Evolutionary conservation across 257 asterid genomes (phyloP).

Genomic region (Solanum tarapatanum): DNA sequence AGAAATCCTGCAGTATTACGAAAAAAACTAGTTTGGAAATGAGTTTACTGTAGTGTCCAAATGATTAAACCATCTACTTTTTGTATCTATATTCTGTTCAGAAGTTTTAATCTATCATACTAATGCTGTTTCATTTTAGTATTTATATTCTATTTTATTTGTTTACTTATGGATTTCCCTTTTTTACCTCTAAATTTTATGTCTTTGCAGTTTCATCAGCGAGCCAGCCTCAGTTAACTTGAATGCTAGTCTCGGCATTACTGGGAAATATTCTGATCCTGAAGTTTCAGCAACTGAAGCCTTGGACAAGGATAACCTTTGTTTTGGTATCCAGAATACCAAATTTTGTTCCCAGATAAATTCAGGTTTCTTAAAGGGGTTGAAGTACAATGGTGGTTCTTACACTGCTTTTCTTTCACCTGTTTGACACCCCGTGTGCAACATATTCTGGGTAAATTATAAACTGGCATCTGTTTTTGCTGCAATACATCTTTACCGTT

Average conservation of each 20-base stretch:
- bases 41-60: not conserved
- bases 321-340: constrained; percentile 46
- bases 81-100: not conserved
- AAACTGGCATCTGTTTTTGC: not conserved
- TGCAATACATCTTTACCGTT: not conserved
- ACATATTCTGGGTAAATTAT: not conserved
- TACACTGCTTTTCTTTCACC: constrained; percentile 53
- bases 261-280: constrained; percentile 15
- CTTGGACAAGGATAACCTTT: constrained; percentile 9
- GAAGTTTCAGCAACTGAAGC: constrained; percentile 16
- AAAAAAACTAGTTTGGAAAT: not conserved
- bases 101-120: not conserved
- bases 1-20: not conserved
- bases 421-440: not conserved
- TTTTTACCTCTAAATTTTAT: not conserved
- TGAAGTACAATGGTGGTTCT: constrained; percentile 46
- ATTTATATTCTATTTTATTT: not conserved
- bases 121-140: not conserved
- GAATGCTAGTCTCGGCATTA: constrained; percentile 47
- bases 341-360: constrained; percentile 33
- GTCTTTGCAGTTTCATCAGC: constrained; percentile 51
- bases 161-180: not conserved
- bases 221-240: constrained; percentile 57
- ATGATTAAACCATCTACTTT: not conserved
- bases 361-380: constrained; percentile 46